phyloP scores from a whole-genome alignment of 2,329 filamentous ascomycete species.

The Neopestalotiopsis rosae region DNA sequence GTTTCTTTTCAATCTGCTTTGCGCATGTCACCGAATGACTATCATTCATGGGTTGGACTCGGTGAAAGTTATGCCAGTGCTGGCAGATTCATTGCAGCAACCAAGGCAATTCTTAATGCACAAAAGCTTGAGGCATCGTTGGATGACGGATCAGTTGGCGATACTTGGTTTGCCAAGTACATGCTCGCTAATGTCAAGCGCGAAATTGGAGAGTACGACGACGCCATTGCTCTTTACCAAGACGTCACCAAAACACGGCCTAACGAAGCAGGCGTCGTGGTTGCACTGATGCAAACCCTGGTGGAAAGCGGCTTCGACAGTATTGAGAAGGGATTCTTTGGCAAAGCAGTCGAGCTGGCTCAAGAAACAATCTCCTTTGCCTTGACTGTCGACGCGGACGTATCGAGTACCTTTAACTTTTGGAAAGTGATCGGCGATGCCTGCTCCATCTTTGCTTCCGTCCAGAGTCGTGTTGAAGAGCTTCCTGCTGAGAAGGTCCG shows the following conservation, averaged over 20 bases:
- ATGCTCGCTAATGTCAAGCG: slow-evolving; percentile 95
- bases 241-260: slow-evolving; percentile 72
- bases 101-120: slow-evolving; percentile 87
- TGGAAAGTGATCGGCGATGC: slow-evolving; percentile 95
- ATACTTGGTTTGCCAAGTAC: slow-evolving; percentile 95
- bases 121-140: slow-evolving; percentile 72
- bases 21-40: slow-evolving; percentile 82
- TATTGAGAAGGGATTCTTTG: slow-evolving; percentile 84
- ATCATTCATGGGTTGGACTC: slow-evolving; percentile 94
- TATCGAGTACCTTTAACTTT: slow-evolving; percentile 82
- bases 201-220: slow-evolving; percentile 88
- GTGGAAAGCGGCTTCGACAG: slow-evolving; percentile 81
- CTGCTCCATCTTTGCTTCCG: slow-evolving; percentile 80
- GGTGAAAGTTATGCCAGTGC: slow-evolving; percentile 98
- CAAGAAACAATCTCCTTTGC: slow-evolving; percentile 73
- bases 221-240: slow-evolving; percentile 78
- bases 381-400: slow-evolving; percentile 61
- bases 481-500: slow-evolving; percentile 67
- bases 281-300: slow-evolving; percentile 87
- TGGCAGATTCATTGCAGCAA: slow-evolving; percentile 91
- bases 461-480: slow-evolving; percentile 69
- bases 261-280: slow-evolving; percentile 82
- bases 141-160: slow-evolving; percentile 60
- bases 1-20: slow-evolving; percentile 91
- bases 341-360: slow-evolving; percentile 77